These are phyloP conservation scores for Stentor coeruleus DNA, from an alignment of 73 alveolate species.

Conservation along the genomic window DNA sequence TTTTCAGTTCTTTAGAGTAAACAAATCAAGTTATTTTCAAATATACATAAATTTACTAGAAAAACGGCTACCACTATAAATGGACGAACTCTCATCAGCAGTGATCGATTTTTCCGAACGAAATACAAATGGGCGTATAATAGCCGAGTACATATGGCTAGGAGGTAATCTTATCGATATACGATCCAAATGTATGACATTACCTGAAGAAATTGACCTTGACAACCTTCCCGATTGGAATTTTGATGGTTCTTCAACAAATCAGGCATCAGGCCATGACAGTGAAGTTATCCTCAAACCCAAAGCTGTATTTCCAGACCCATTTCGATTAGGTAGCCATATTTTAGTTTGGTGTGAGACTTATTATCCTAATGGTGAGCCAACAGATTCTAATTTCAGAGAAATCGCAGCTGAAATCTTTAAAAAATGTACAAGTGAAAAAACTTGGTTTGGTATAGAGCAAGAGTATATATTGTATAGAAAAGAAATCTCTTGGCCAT, in stretches of 20 bases:
- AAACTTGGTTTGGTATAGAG: constrained; percentile 96
- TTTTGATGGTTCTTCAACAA: constrained; percentile 89
- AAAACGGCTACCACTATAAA: no score
- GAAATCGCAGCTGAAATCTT: constrained; percentile 40
- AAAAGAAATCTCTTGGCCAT: constrained; percentile 26
- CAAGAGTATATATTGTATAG: constrained; percentile 82
- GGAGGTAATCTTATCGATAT: constrained; percentile 73
- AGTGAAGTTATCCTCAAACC: constrained; percentile 91
- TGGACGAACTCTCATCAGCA: constrained; percentile 10
- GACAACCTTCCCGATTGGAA: constrained; percentile 87
- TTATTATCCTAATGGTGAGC: constrained; percentile 54
- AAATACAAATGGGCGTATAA: not conserved
- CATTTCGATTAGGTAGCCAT: constrained; percentile 76
- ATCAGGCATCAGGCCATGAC: constrained; percentile 80
- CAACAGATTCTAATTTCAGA: constrained; percentile 78
- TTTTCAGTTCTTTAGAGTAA: no score
- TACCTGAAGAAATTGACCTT: constrained; percentile 14
- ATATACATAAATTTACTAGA: no score
- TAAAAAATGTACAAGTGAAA: constrained; percentile 46
- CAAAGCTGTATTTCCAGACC: constrained; percentile 78
- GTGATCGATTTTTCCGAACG: not conserved
- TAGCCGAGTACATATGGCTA: constrained; percentile 77
- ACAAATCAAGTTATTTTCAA: no score
- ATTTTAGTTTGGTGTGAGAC: constrained; percentile 68
- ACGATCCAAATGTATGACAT: constrained; percentile 66